Percentiles rank a stretch among this genome's conserved stretches.
phyloP scores from a whole-genome alignment of 108 stramenopile genomes.

The Pinguiococcus pyrenoidosus region DNA sequence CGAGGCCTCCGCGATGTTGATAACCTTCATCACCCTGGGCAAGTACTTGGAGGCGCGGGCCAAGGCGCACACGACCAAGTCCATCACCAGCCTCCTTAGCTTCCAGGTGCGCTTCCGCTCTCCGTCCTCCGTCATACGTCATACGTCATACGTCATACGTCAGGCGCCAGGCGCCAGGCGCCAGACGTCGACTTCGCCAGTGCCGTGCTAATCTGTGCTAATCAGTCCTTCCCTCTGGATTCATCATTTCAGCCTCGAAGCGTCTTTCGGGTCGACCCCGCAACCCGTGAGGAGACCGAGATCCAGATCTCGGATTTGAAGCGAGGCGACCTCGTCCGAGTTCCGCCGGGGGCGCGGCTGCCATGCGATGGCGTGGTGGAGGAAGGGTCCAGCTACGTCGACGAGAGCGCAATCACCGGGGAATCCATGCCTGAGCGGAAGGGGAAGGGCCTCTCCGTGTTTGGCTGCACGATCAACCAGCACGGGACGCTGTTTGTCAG shows the following conservation, averaged over 20 bases:
- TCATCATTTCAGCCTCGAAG: no score
- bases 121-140: no score
- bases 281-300: no score
- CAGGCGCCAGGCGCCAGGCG: no score
- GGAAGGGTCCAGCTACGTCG: slow-evolving; percentile 33
- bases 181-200: no score
- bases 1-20: slow-evolving; percentile 82
- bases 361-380: slow-evolving; percentile 70
- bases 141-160: no score
- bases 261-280: no score
- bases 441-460: neutral
- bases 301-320: no score
- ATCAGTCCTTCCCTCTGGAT: no score
- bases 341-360: slow-evolving; percentile 76
- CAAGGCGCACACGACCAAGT: slow-evolving; percentile 65
- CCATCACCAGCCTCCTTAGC: slow-evolving; percentile 70
- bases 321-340: slow-evolving; percentile 59
- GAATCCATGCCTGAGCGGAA: slow-evolving; percentile 57
- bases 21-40: slow-evolving; percentile 86
- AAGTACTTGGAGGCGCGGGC: slow-evolving; percentile 70
- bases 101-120: no score
- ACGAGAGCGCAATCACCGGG: slow-evolving; percentile 81
- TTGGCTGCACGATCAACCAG: slow-evolving; percentile 3
- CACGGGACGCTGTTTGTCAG: slow-evolving; percentile 41
- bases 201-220: no score